These are phyloP conservation scores for Colletotrichum godetiae DNA, from an alignment of 2,329 filamentous ascomycete species.

Conservation along the genomic window DNA sequence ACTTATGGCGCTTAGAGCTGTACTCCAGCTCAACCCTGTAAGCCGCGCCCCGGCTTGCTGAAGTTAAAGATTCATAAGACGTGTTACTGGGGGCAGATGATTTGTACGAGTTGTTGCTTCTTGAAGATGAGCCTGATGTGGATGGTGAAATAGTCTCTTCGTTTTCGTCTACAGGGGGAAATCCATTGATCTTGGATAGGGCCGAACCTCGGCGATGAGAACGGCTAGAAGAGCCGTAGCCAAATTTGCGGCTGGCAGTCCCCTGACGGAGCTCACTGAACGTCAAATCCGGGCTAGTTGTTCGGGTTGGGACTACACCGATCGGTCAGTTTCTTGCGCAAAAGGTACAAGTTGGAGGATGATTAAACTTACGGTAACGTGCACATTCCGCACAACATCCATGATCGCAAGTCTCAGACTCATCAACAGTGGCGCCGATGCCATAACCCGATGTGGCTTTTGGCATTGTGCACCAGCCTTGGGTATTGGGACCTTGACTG, in stretches of 20 bases:
- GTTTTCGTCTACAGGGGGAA: constrained; percentile 8
- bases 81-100: constrained; percentile 10
- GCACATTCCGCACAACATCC: constrained; percentile 63
- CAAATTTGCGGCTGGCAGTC: constrained; percentile 50
- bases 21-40: constrained; percentile 46
- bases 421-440: constrained; percentile 43
- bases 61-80: constrained; percentile 5
- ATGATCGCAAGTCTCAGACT: constrained; percentile 60
- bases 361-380: constrained; percentile 51
- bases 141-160: neutral
- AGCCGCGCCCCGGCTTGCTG: constrained; percentile 34
- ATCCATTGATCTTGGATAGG: constrained; percentile 26
- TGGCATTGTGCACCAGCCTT: constrained; percentile 63
- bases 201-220: constrained; percentile 45
- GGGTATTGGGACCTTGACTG: constrained; percentile 60
- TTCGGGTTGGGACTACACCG: constrained; percentile 45
- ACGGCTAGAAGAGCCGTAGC: constrained; percentile 43
- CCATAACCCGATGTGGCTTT: constrained; percentile 45
- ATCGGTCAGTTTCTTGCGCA: neutral
- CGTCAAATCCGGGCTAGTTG: constrained; percentile 48
- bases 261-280: constrained; percentile 51
- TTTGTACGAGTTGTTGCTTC: constrained; percentile 18
- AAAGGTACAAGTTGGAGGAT: neutral
- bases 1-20: constrained; percentile 38
- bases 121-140: constrained; percentile 35